phyloP scores from a whole-genome alignment of 129 eudicot species.

The Artemisia annua region DNA sequence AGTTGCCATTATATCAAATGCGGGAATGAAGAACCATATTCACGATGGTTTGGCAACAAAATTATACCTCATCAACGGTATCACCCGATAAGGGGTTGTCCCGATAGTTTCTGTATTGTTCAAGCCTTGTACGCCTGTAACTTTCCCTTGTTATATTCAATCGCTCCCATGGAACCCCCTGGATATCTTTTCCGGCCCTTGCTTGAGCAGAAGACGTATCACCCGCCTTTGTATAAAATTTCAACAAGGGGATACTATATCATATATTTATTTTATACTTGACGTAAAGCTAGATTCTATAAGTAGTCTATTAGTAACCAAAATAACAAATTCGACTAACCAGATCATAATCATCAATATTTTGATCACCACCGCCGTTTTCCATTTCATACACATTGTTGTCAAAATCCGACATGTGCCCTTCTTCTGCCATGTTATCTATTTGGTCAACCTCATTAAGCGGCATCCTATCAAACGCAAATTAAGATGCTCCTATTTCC shows the following conservation, averaged over 20 bases:
- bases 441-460: constrained; percentile 24
- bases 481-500: too few species aligned
- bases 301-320: background rate
- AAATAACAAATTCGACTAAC: constrained; percentile 25
- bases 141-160: constrained; percentile 52
- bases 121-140: constrained; percentile 56
- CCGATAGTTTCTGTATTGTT: constrained; percentile 59
- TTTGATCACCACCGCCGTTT: constrained; percentile 4
- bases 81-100: constrained; percentile 56
- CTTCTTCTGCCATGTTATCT: constrained; percentile 42
- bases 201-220: constrained; percentile 41
- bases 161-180: constrained; percentile 72
- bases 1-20: background rate
- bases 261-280: too few species aligned
- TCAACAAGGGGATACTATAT: too few species aligned
- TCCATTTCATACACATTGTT: constrained; percentile 22
- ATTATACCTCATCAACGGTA: constrained; percentile 44
- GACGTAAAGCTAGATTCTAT: too few species aligned
- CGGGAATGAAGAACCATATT: background rate
- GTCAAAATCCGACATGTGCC: constrained; percentile 27
- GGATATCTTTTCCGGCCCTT: constrained; percentile 66
- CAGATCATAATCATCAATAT: constrained; percentile 49
- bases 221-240: background rate
- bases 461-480: constrained; percentile 8
- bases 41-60: background rate